These are phyloP conservation scores for Trichopus zeylanicus DNA, from an alignment of 116 monocot genomes.

Conservation along the genomic window DNA sequence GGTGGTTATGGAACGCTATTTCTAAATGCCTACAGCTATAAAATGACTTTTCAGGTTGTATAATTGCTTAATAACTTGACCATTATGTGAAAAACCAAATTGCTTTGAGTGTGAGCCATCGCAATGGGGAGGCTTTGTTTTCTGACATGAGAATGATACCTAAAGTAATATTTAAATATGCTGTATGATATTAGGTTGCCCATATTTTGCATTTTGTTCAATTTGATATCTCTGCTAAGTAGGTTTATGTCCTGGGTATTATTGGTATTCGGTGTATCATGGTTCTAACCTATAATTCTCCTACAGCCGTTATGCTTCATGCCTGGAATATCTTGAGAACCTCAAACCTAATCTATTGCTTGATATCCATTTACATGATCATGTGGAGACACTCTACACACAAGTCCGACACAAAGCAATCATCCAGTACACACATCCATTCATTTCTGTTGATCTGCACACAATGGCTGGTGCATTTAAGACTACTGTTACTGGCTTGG, in stretches of 20 bases:
- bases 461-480: constrained; percentile 94
- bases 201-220: too few relatives aligned
- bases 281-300: not conserved
- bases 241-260: not conserved
- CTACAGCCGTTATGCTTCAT: constrained; percentile 85
- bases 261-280: not conserved
- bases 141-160: too few relatives aligned
- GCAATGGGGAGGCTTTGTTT: too few relatives aligned
- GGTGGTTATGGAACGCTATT: too few relatives aligned
- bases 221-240: not conserved
- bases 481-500: constrained; percentile 58
- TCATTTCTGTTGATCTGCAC: constrained; percentile 85
- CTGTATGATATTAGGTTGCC: too few relatives aligned
- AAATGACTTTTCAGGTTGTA: too few relatives aligned
- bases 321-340: constrained; percentile 82
- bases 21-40: too few relatives aligned
- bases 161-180: too few relatives aligned
- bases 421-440: constrained; percentile 90
- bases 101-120: too few relatives aligned
- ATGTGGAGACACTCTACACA: constrained; percentile 68
- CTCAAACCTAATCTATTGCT: constrained; percentile 71
- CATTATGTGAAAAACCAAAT: too few relatives aligned
- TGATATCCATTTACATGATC: constrained; percentile 90
- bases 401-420: constrained; percentile 90
- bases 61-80: too few relatives aligned